Evolutionary conservation across 768 basidiomycete species (phyloP), one percentile per base, ranked within the genome.

Genomic region (Boletus subparvulus): DNA sequence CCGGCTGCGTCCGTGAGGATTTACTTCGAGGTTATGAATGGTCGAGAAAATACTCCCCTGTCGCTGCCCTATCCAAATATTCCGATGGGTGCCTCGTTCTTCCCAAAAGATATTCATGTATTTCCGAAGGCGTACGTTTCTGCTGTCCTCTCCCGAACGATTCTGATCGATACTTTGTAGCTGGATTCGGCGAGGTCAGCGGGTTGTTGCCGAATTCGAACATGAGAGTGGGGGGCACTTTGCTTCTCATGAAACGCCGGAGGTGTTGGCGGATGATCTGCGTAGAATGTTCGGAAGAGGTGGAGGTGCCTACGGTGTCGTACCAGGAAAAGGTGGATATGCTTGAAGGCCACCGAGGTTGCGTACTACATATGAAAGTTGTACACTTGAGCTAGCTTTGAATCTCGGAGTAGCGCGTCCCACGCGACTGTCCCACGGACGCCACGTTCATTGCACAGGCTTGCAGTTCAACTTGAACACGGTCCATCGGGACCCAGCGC

Each of bases 171-270:
- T 4, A 12, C 19, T 6, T 12, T 58, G 4, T 32, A 83, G 82
- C 14, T 84, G 82, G 81, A 35, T 70, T 58, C 59, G 70, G 33
- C 57, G 64, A 50, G n/a, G 70, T 42, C 55, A 77, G 59, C 69
- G 69, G 60, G 50, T 80, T 21, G 79, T 85, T 5, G 83, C 81
- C 50, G 75, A 80, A 58, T 69, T 75, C 4, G 69, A 75, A 16
- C 84, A 86, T 49, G 70, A 72, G 1, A 64, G 64, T 7, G 84
- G 85, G 6, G 84, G 85, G 2, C 85, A 86, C 65, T 86, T 87
- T 62, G 80, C 83, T 11, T 77, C 84, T 0, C 64, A 78, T 57
- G 84, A 86, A 60, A 67, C 61, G 42, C 83, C 85, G 0, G 71
- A 77, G 5, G 67, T 68, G 3, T 71, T 87, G 16, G 83, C 73